phyloP scores from a whole-genome alignment of 192 early-diverging fungal species.

The Backusella parvicylindrica region DNA sequence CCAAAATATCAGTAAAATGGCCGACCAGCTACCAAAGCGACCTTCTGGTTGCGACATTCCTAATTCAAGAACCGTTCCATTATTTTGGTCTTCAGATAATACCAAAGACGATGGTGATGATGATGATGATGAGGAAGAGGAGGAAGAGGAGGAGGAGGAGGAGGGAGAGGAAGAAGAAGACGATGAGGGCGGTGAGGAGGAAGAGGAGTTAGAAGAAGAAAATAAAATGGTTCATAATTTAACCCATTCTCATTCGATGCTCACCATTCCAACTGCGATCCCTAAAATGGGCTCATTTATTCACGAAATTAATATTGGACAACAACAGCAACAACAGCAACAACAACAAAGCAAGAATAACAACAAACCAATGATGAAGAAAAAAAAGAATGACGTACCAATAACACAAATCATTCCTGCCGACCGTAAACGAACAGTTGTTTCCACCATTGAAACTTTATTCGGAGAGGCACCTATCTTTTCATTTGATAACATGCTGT shows the following conservation, averaged over 20 bases:
- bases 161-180: not conserved
- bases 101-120: not conserved
- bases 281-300: constrained; percentile 13
- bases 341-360: not conserved
- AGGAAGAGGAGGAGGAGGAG: not conserved
- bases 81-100: not conserved
- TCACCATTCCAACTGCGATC: not conserved
- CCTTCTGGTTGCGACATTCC: not conserved
- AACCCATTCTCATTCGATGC: not conserved
- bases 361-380: not conserved
- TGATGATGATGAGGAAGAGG: not conserved
- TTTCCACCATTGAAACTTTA: not conserved
- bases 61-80: constrained; percentile 2
- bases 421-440: not conserved
- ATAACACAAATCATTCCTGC: constrained; percentile 1
- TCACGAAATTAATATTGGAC: not conserved
- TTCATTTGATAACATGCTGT: not conserved
- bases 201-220: not conserved
- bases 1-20: not conserved
- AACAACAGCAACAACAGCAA: not conserved
- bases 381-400: constrained; percentile 1
- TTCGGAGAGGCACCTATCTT: not conserved
- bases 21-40: not conserved
- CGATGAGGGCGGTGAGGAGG: not conserved
- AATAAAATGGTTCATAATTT: not conserved